These are phyloP conservation scores for Wilhelminamyces savonicus DNA, from an alignment of 805 yeast genomes.

Conservation along the genomic window DNA sequence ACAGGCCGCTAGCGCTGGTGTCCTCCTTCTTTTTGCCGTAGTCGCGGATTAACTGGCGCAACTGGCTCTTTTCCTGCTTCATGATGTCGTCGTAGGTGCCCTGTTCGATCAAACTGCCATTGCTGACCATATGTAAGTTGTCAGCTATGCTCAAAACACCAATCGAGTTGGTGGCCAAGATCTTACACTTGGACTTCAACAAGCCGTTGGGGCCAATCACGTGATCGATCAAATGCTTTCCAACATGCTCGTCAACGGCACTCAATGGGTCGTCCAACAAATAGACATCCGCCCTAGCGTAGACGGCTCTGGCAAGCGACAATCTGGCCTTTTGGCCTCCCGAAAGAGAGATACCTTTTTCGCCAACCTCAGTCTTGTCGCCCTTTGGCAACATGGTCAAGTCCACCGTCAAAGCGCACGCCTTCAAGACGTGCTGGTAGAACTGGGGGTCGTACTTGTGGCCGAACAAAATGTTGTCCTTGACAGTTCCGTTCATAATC, in stretches of 20 bases:
- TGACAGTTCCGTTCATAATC: constrained; percentile 93
- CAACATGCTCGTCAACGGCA: constrained; percentile 98
- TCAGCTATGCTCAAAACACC: constrained; percentile 74
- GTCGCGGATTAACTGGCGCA: constrained; percentile 51
- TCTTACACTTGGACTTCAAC: constrained; percentile 63
- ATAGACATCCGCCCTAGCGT: constrained; percentile 88
- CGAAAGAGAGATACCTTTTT: constrained; percentile 90
- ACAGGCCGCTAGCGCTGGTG: constrained; percentile 4
- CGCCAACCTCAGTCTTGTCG: constrained; percentile 91
- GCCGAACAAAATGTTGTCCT: constrained; percentile 88
- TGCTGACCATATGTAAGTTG: constrained; percentile 59
- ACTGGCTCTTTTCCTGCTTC: constrained; percentile 38
- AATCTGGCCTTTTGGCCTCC: constrained; percentile 98
- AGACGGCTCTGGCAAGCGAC: constrained; percentile 92
- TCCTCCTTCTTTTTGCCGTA: constrained; percentile 46
- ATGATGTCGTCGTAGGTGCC: constrained; percentile 54
- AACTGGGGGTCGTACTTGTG: constrained; percentile 75
- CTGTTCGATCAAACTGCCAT: constrained; percentile 63
- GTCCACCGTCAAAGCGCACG: constrained; percentile 84
- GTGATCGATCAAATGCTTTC: constrained; percentile 73
- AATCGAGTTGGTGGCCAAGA: constrained; percentile 83
- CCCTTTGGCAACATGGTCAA: constrained; percentile 78
- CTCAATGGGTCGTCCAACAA: constrained; percentile 87
- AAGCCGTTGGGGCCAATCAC: constrained; percentile 81
- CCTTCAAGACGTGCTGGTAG: constrained; percentile 72